These are phyloP conservation scores for Capsicum baccatum DNA, from an alignment of 257 asterid species.

Conservation along the genomic window DNA sequence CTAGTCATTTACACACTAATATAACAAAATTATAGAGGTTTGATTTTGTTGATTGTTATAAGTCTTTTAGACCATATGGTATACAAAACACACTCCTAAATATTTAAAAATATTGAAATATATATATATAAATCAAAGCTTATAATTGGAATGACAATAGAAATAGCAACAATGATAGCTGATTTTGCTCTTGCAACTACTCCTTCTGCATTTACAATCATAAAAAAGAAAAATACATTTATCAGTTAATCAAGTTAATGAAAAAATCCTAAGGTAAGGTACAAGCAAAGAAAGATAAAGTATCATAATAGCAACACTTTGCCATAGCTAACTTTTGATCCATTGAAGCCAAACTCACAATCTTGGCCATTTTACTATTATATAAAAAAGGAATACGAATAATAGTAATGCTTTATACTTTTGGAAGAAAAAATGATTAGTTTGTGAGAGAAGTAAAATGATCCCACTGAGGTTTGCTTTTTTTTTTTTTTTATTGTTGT, in stretches of 20 bases:
- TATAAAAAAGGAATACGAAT: background rate
- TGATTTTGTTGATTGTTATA: no score
- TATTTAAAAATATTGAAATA: no score
- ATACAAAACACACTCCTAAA: no score
- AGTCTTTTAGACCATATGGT: no score
- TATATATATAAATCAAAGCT: no score
- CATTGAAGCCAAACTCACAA: conserved; percentile 10
- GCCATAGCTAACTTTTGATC: conserved; percentile 8
- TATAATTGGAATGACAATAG: no score
- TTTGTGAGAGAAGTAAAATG: background rate
- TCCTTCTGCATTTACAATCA: conserved; percentile 58
- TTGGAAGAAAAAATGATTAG: background rate
- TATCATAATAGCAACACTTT: conserved; percentile 75
- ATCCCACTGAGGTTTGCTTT: no score
- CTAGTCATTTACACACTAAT: no score
- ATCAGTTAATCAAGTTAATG: background rate
- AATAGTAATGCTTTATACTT: background rate
- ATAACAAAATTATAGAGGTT: no score
- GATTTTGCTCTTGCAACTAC: conserved; percentile 45
- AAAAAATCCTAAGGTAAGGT: background rate
- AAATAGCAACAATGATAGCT: no score
- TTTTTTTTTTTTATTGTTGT: no score
- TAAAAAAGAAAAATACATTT: background rate
- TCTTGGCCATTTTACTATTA: background rate
- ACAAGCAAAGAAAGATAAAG: background rate